Conservation (phyloP, 768 basidiomycete genomes). For the Tricholoma sp. region DNA sequence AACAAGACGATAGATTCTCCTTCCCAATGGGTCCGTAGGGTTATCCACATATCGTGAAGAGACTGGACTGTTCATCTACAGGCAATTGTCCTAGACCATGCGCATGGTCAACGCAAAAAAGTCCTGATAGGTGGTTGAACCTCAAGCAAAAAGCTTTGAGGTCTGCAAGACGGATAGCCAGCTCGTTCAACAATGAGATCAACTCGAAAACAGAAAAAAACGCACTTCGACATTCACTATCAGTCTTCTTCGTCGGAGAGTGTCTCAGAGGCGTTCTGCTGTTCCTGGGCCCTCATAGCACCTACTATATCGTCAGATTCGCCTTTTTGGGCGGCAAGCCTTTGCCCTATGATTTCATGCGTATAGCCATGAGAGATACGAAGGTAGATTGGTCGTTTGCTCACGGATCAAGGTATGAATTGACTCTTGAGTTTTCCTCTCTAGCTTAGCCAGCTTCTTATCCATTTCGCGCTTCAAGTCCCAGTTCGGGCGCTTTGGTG, state of each 20-base stretch:
- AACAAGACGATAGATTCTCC: neutral
- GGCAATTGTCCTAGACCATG: neutral
- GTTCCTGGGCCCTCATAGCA: slow-evolving; percentile 77
- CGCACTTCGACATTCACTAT: slow-evolving; percentile 14
- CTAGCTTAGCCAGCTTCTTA: slow-evolving; percentile 83
- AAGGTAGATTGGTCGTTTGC: slow-evolving; percentile 23
- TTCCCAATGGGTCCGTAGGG: neutral
- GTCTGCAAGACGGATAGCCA: too few species aligned
- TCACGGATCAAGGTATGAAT: slow-evolving; percentile 90
- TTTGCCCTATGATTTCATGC: slow-evolving; percentile 49
- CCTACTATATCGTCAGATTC: slow-evolving; percentile 76
- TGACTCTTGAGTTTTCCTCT: slow-evolving; percentile 86
- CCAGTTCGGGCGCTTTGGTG: slow-evolving; percentile 96
- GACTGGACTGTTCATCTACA: neutral
- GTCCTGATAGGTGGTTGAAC: neutral
- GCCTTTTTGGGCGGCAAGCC: slow-evolving; percentile 75
- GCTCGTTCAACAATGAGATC: neutral
- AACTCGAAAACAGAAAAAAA: slow-evolving; percentile 11
- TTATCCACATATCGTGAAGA: neutral
- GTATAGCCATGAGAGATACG: neutral
- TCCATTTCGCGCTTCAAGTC: slow-evolving; percentile 93
- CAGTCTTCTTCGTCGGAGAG: slow-evolving; percentile 60
- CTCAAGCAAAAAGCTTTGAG: neutral
- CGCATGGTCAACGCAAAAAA: neutral
- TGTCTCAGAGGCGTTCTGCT: slow-evolving; percentile 45